Evolutionary conservation across 129 eudicot genomes (phyloP), one percentile per base, ranked within the genome.

Genomic region (Flaveria linearis): DNA sequence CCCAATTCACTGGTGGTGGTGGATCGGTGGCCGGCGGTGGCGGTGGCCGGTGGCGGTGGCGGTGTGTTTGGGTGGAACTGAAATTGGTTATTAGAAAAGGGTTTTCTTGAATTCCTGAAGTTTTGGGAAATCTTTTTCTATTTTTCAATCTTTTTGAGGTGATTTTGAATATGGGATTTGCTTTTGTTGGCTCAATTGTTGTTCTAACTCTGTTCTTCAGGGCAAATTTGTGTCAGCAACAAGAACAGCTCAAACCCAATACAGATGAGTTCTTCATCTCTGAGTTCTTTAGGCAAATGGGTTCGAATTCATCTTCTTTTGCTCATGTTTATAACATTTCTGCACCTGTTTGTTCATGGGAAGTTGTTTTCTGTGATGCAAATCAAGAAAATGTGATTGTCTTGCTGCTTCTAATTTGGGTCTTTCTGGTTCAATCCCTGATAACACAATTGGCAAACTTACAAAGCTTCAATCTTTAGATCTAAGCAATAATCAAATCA

Each of bases 401-500:
- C 51, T 92, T 49, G 79, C 51, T 51, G 85, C 80, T 41, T 25
- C 86, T 66, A 87, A 86, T 83, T 80, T 89, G 79, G 91, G 92
- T 28, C 75, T 92, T 22, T 85, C 85, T 75, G 97, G 97, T 82
- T 83, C 76, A 1, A 81, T 92, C 64, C 92, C 97, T 53, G 97
- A 92, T 68, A 82, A 76, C 86, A 84, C 96, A 60, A 85, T 92
- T 83, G 97, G 97, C 55, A 92, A 92, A 72, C 91, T 92, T 71
- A 67, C 60, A 75, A 85, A 87, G 77, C 90, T 92, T 73, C 79
- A 85, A 60, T 79, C 69, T 80, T 87, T 92, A 86, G 97, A 92
- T 89, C 84, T 92, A 41, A 92, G 97, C 85, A 85, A 65, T 30
- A 92, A 92, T 76, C 84, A 82, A 28, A 87, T 92, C 26, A 85